phyloP scores from a whole-genome alignment of 352 stramenopile species.

The Lagenidium giganteum region DNA sequence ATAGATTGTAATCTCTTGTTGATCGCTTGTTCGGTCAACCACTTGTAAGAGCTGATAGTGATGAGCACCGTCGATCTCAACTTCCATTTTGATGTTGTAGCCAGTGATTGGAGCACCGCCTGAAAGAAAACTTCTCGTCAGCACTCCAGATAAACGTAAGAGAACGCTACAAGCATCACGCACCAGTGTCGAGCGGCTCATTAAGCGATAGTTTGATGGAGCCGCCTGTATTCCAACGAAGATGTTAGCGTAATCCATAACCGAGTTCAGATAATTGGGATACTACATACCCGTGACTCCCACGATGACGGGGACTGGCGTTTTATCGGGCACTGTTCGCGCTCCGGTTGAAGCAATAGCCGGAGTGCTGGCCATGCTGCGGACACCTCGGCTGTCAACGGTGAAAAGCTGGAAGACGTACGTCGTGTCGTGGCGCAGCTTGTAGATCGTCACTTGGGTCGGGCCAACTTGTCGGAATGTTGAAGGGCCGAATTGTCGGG shows the following conservation, averaged over 20 bases:
- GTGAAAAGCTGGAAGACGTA: constrained; percentile 45
- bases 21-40: constrained; percentile 23
- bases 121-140: background rate
- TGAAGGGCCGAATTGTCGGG: too few relatives aligned
- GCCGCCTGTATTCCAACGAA: constrained; percentile 1
- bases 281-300: constrained; percentile 28
- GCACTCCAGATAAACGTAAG: background rate
- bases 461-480: too few relatives aligned
- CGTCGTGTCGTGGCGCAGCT: constrained; percentile 33
- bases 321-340: constrained; percentile 24
- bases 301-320: constrained; percentile 25
- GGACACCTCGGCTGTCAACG: constrained; percentile 5
- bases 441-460: constrained; percentile 24
- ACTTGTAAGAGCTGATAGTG: constrained; percentile 7
- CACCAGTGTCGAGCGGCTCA: constrained; percentile 18
- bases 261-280: background rate
- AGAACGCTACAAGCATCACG: background rate
- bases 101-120: constrained; percentile 5
- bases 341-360: constrained; percentile 24
- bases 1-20: constrained; percentile 34
- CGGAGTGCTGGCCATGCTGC: constrained; percentile 22
- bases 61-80: too few relatives aligned
- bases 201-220: constrained; percentile 10
- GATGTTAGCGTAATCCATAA: background rate
- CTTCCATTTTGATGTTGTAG: constrained; percentile 9